phyloP scores from a whole-genome alignment of 2,329 filamentous ascomycete species.

The Sarocladiaceae sp. region DNA sequence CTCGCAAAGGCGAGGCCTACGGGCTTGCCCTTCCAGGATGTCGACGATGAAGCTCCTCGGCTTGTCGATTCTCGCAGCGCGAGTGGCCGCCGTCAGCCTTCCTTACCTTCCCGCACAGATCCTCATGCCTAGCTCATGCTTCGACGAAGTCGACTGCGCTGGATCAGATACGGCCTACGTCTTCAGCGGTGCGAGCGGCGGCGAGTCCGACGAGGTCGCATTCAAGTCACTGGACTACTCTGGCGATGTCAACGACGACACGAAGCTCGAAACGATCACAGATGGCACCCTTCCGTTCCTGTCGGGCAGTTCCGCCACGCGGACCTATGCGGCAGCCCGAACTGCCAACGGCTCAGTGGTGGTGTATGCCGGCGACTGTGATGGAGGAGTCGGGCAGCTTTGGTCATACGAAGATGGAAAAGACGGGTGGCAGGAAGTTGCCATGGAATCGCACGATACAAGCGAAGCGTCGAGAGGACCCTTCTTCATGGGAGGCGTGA shows the following conservation, averaged over 20 bases:
- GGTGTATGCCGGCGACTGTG: conserved; percentile 70
- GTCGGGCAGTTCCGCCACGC: conserved; percentile 32
- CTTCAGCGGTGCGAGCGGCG: conserved; percentile 29
- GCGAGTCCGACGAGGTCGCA: conserved; percentile 31
- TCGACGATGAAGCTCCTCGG: not conserved
- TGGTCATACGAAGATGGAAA: conserved; percentile 59
- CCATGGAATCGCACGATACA: conserved; percentile 13
- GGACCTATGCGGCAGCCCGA: conserved; percentile 62
- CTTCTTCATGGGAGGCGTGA: conserved; percentile 46
- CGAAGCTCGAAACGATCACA: conserved; percentile 43
- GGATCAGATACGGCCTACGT: conserved; percentile 57
- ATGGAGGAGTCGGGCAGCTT: conserved; percentile 43
- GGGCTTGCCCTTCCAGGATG: conserved; percentile 3
- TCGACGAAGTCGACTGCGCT: conserved; percentile 33
- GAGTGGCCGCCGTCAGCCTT: conserved; percentile 38
- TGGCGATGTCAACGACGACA: conserved; percentile 41
- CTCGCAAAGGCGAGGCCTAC: not conserved
- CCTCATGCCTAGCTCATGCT: conserved; percentile 43
- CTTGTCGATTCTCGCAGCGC: not conserved
- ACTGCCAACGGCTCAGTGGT: conserved; percentile 63
- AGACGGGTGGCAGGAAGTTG: conserved; percentile 24
- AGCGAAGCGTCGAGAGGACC: conserved; percentile 27
- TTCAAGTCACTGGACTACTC: conserved; percentile 64
- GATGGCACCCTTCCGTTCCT: conserved; percentile 56
- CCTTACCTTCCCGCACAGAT: conserved; percentile 76